Conservation (phyloP, 2,329 filamentous ascomycete genomes). For the Pestalotiopsis sp. region DNA sequence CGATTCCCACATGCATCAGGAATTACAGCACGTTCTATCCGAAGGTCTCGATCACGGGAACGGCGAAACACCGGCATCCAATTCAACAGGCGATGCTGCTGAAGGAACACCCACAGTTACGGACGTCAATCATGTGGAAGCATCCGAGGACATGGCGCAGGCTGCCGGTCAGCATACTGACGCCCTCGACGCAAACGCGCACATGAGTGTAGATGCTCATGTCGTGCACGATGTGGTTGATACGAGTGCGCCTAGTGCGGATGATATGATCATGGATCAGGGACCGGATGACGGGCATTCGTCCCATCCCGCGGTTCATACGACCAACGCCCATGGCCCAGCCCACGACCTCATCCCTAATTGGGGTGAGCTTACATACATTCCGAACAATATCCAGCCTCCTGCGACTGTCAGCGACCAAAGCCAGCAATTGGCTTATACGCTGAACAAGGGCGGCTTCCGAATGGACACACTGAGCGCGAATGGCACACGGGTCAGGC, state of each 20-base stretch:
- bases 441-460: slow-evolving; percentile 49
- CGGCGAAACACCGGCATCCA: not conserved
- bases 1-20: slow-evolving; percentile 47
- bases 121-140: not conserved
- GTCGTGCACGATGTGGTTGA: slow-evolving; percentile 14
- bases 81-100: not conserved
- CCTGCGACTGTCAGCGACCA: slow-evolving; percentile 33
- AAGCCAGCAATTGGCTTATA: slow-evolving; percentile 28
- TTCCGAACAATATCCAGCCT: slow-evolving; percentile 30
- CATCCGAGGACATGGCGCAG: not conserved
- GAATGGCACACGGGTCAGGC: slow-evolving; percentile 50
- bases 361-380: slow-evolving; percentile 36
- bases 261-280: slow-evolving; percentile 34
- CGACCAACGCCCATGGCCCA: slow-evolving; percentile 1
- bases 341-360: slow-evolving; percentile 21
- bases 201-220: not conserved
- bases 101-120: not conserved
- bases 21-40: not conserved
- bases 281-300: not conserved
- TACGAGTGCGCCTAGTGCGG: slow-evolving; percentile 14
- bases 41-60: not conserved
- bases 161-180: not conserved
- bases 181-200: not conserved
- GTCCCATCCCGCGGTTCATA: not conserved
- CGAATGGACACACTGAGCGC: slow-evolving; percentile 52